Evolutionary conservation across 257 asterid genomes (phyloP).

Genomic region (Dorcoceras hygrometricum): DNA sequence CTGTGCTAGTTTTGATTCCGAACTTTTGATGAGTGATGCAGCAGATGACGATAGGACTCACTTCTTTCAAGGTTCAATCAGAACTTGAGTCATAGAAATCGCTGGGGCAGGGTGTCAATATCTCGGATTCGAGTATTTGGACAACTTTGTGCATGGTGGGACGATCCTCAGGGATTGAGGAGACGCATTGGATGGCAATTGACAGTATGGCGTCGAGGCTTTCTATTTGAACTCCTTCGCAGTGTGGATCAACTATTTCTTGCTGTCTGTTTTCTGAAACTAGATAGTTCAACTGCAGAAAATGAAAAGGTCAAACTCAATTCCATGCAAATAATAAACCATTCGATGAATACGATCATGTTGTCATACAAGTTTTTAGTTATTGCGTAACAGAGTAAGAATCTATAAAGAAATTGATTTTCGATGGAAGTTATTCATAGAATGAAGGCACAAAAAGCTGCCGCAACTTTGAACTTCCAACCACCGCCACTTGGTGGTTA

Average conservation of each 20-base stretch:
- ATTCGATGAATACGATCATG: not conserved
- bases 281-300: slow-evolving; percentile 67
- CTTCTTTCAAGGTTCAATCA: slow-evolving; percentile 40
- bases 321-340: slow-evolving; percentile 4
- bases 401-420: not conserved
- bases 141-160: slow-evolving; percentile 93
- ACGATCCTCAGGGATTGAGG: slow-evolving; percentile 82
- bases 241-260: slow-evolving; percentile 73
- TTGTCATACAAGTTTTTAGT: not conserved
- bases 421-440: not conserved
- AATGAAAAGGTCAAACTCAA: not conserved
- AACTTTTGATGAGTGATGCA: slow-evolving; percentile 32
- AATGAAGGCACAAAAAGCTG: not conserved
- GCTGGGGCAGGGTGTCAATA: slow-evolving; percentile 87
- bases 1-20: slow-evolving; percentile 30
- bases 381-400: not conserved
- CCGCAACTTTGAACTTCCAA: no score
- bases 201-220: slow-evolving; percentile 74
- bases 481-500: no score
- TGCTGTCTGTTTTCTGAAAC: slow-evolving; percentile 71
- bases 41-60: slow-evolving; percentile 26
- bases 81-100: slow-evolving; percentile 87
- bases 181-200: slow-evolving; percentile 80
- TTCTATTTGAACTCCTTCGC: slow-evolving; percentile 75
- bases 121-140: slow-evolving; percentile 87